Conservation (phyloP, 257 asterid genomes). For the Paraleonurus japonicus region DNA sequence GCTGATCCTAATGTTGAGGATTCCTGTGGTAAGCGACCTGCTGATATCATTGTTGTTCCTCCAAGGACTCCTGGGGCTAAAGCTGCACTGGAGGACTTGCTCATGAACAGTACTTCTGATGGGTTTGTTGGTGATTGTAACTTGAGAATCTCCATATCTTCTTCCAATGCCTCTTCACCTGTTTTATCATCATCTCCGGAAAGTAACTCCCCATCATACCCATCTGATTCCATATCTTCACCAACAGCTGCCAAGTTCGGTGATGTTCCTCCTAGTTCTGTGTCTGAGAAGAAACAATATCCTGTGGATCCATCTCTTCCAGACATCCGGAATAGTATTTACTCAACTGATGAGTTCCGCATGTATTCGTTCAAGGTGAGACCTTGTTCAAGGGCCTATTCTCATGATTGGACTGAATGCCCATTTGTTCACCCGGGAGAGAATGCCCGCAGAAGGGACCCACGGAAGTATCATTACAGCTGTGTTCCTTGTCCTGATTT, state of each 20-base stretch:
- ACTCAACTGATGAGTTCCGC: slow-evolving; percentile 86
- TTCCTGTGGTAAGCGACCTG: slow-evolving; percentile 55
- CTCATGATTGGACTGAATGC: slow-evolving; percentile 99
- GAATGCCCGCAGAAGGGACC: slow-evolving; percentile 94
- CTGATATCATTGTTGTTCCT: slow-evolving; percentile 63
- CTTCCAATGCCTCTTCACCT: slow-evolving; percentile 64
- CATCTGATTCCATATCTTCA: slow-evolving; percentile 46
- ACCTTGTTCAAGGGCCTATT: slow-evolving; percentile 96
- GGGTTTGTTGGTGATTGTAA: slow-evolving; percentile 57
- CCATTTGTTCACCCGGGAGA: slow-evolving; percentile 98
- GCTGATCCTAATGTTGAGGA: slow-evolving; percentile 84
- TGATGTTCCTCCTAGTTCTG: slow-evolving; percentile 42
- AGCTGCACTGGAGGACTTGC: slow-evolving; percentile 63
- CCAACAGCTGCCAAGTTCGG: slow-evolving; percentile 41
- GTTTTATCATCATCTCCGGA: slow-evolving; percentile 62
- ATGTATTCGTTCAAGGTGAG: slow-evolving; percentile 92
- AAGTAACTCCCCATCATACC: slow-evolving; percentile 70
- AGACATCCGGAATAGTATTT: slow-evolving; percentile 80
- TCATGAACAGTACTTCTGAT: slow-evolving; percentile 53
- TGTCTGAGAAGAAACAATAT: slow-evolving; percentile 73
- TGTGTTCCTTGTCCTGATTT: slow-evolving; percentile 99
- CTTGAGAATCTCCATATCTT: slow-evolving; percentile 35
- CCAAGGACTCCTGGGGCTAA: slow-evolving; percentile 49
- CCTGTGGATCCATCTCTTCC: slow-evolving; percentile 94
- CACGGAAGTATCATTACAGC: slow-evolving; percentile 87